Conservation (phyloP, 1,139 yeast genomes). For the Yarrowia galli region DNA sequence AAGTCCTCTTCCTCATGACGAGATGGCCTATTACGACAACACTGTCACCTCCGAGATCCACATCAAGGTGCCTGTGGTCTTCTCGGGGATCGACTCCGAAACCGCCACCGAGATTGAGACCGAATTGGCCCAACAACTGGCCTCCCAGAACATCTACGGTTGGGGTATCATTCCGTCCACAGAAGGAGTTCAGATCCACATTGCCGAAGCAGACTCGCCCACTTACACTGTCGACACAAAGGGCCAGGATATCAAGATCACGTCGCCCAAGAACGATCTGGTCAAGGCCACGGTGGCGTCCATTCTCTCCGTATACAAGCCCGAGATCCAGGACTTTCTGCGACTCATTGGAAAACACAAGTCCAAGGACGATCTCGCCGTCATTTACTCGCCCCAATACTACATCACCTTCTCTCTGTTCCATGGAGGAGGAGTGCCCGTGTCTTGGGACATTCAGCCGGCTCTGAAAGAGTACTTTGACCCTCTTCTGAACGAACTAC, state of each 20-base stretch:
- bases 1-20: constrained; percentile 70
- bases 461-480: constrained; percentile 57
- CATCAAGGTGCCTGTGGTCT: constrained; percentile 64
- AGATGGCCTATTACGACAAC: constrained; percentile 57
- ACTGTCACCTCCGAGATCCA: constrained; percentile 53
- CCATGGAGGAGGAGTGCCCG: constrained; percentile 61
- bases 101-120: constrained; percentile 57
- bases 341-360: constrained; percentile 30
- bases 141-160: constrained; percentile 44
- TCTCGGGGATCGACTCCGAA: constrained; percentile 54
- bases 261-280: neutral
- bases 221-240: constrained; percentile 3
- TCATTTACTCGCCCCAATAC: constrained; percentile 63
- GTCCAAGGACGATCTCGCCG: constrained; percentile 40
- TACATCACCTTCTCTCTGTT: constrained; percentile 72
- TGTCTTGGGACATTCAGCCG: constrained; percentile 64
- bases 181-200: constrained; percentile 4
- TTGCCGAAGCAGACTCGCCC: constrained; percentile 12
- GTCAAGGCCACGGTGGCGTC: constrained; percentile 12
- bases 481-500: constrained; percentile 55
- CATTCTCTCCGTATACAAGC: constrained; percentile 11
- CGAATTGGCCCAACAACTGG: constrained; percentile 50
- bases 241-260: constrained; percentile 3
- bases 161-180: constrained; percentile 45
- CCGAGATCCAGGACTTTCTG: constrained; percentile 30